Conservation (phyloP, 495 filamentous ascomycete genomes). For the Glarea lozoyensis region DNA sequence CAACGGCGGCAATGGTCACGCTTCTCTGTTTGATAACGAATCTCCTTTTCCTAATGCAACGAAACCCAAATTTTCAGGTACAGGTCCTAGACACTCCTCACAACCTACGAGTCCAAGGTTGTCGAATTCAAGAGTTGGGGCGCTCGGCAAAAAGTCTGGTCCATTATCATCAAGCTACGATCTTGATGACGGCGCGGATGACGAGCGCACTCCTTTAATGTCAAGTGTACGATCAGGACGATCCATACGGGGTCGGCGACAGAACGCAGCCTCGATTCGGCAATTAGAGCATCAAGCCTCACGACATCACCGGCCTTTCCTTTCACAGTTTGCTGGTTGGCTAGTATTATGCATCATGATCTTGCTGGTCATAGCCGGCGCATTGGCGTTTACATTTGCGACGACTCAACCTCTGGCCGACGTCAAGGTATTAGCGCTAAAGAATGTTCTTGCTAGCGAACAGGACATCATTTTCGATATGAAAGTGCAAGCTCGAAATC, state of each 20-base stretch:
- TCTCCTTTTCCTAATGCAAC: conserved; percentile 48
- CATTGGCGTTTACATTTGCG: conserved; percentile 77
- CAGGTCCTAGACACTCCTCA: conserved; percentile 48
- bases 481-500: conserved; percentile 79
- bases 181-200: conserved; percentile 59
- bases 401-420: conserved; percentile 81
- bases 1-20: conserved; percentile 51
- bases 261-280: conserved; percentile 48
- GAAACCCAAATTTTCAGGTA: conserved; percentile 27
- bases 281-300: conserved; percentile 70
- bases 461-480: conserved; percentile 95
- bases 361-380: conserved; percentile 65
- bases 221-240: conserved; percentile 45
- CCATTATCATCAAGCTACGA: conserved; percentile 38
- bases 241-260: conserved; percentile 48
- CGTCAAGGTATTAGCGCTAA: conserved; percentile 66
- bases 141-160: conserved; percentile 40
- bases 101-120: conserved; percentile 44
- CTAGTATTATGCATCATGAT: conserved; percentile 66
- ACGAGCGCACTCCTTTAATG: conserved; percentile 83
- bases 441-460: conserved; percentile 85
- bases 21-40: conserved; percentile 69
- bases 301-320: conserved; percentile 46
- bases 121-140: conserved; percentile 18
- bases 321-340: conserved; percentile 72